These are phyloP conservation scores for Ampelocalamus luodianensis DNA, from an alignment of 176 grass and related monocot genomes.

Conservation along the genomic window DNA sequence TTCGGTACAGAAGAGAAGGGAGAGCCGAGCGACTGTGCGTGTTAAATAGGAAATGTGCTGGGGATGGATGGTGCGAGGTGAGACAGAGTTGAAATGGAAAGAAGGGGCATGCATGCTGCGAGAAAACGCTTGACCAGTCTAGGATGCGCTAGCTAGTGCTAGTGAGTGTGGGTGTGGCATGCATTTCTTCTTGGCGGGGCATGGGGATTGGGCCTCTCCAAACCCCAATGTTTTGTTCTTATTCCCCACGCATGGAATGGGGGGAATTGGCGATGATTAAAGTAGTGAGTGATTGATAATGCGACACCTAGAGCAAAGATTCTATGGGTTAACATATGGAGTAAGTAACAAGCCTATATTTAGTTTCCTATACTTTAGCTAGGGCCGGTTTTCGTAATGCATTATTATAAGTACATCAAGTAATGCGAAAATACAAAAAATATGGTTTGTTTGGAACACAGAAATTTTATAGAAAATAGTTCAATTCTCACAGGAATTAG, in stretches of 20 bases:
- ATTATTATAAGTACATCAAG: too few species aligned
- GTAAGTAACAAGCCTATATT: too few species aligned
- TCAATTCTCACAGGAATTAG: too few species aligned
- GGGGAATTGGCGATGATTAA: not conserved
- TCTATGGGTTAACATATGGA: not conserved
- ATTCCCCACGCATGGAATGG: not conserved
- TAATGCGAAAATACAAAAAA: too few species aligned
- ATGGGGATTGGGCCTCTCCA: not conserved
- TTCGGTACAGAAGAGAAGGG: not conserved
- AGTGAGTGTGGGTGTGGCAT: not conserved
- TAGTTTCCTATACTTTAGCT: too few species aligned
- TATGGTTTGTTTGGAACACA: too few species aligned
- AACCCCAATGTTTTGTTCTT: not conserved
- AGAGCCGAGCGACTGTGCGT: not conserved
- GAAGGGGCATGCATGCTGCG: too few species aligned
- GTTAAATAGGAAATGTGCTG: slow-evolving; percentile 2
- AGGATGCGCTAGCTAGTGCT: not conserved
- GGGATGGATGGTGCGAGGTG: not conserved
- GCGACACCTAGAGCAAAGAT: not conserved
- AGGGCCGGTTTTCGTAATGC: too few species aligned
- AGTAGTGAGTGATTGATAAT: not conserved
- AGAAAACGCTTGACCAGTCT: not conserved
- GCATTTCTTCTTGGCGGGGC: not conserved
- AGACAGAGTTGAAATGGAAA: too few species aligned
- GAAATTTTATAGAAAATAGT: too few species aligned